phyloP scores from a whole-genome alignment of 2,329 filamentous ascomycete genomes.

The Ophiostoma australiae region DNA sequence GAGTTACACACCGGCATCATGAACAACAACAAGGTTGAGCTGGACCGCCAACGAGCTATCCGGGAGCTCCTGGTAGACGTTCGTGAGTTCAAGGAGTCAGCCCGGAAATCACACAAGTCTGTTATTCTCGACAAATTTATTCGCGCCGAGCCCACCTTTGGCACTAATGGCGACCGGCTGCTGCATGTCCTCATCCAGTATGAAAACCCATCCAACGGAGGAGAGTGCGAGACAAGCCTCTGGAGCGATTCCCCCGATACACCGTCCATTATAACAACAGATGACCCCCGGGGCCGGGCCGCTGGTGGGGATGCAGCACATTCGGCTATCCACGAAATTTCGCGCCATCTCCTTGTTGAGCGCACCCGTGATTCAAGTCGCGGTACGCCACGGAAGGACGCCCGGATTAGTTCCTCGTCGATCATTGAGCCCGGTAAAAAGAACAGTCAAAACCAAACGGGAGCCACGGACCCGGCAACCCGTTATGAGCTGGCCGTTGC shows the following conservation, averaged over 20 bases:
- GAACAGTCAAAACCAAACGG: neutral
- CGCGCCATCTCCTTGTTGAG: neutral
- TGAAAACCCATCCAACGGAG: neutral
- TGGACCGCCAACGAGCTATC: neutral
- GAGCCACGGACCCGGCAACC: neutral
- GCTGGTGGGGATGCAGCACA: neutral
- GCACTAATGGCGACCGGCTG: neutral
- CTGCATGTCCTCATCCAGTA: slow-evolving; percentile 8
- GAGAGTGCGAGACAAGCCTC: neutral
- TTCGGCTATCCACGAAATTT: neutral
- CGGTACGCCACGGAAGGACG: neutral
- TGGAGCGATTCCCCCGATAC: neutral
- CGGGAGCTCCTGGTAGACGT: neutral
- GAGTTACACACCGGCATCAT: neutral
- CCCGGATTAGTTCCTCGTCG: neutral
- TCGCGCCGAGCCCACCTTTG: neutral
- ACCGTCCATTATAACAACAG: neutral
- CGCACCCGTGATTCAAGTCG: neutral
- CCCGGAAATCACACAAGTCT: neutral
- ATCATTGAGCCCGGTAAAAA: neutral
- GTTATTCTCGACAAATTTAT: neutral
- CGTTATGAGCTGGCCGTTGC: neutral
- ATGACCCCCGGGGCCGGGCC: neutral
- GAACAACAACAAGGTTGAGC: neutral
- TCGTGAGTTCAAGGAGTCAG: neutral